Evolutionary conservation across 805 yeast genomes (phyloP).

Genomic region (Kregervanrija delftensis): DNA sequence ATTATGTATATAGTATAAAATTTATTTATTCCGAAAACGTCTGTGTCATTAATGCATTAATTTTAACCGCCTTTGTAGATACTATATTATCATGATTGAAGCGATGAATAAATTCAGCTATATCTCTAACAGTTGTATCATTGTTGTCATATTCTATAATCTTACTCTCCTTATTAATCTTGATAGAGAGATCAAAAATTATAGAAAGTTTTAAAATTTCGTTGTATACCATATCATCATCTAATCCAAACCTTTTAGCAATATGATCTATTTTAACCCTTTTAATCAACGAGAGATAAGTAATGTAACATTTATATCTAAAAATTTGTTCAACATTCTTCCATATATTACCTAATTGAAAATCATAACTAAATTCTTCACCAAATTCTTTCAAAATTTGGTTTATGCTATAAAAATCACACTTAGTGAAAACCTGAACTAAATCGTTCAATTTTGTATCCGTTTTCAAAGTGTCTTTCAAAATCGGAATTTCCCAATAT

Average conservation of each 20-base stretch:
- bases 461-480: constrained; percentile 15
- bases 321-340: constrained; percentile 17
- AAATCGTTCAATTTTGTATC: constrained; percentile 8
- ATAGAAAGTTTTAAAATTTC: constrained; percentile 17
- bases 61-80: constrained; percentile 15
- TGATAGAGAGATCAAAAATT: constrained; percentile 21
- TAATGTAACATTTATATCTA: constrained; percentile 24
- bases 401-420: constrained; percentile 21
- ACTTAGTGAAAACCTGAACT: constrained; percentile 8
- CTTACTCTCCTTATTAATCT: constrained; percentile 13
- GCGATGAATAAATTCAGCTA: constrained; percentile 4
- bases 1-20: constrained; percentile 1
- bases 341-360: constrained; percentile 20
- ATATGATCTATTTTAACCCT: constrained; percentile 17
- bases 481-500: constrained; percentile 9
- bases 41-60: constrained; percentile 10
- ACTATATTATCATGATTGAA: constrained; percentile 10
- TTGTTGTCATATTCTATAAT: constrained; percentile 9
- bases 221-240: constrained; percentile 7
- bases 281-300: constrained; percentile 28
- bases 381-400: constrained; percentile 3
- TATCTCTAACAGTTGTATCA: not conserved
- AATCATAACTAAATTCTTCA: constrained; percentile 13
- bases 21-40: constrained; percentile 8
- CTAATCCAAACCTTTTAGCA: constrained; percentile 15